Percentiles rank a stretch among this genome's conserved stretches.
These are phyloP conservation scores for Amanita fuliginea DNA, from an alignment of 768 basidiomycete genomes.

Conservation along the genomic window DNA sequence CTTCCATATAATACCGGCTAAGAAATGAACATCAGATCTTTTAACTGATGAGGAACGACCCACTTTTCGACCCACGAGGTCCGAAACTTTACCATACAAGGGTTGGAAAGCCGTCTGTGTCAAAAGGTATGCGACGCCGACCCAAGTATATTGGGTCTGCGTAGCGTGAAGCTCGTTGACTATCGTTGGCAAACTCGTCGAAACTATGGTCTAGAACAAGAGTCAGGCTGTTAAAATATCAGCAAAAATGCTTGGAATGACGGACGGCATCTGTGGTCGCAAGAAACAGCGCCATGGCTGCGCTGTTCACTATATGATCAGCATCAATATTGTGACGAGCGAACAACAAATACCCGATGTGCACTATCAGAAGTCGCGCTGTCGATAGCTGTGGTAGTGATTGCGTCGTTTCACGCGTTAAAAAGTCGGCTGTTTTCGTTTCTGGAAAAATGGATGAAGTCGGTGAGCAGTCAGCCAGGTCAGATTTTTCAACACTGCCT, in stretches of 20 bases:
- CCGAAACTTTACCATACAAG: constrained; percentile 70
- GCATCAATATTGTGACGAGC: constrained; percentile 2
- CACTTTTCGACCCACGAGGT: constrained; percentile 74
- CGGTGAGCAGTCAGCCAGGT: neutral
- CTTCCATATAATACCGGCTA: constrained; percentile 64
- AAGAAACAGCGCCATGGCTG: constrained; percentile 71
- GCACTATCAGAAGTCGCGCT: constrained; percentile 45
- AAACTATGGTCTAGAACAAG: constrained; percentile 49
- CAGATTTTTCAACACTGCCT: neutral
- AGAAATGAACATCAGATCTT: neutral
- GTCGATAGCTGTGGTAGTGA: constrained; percentile 32
- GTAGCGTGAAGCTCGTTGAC: constrained; percentile 56
- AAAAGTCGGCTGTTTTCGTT: constrained; percentile 12
- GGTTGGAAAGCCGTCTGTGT: constrained; percentile 83
- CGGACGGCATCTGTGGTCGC: constrained; percentile 80
- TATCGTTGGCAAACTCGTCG: constrained; percentile 77
- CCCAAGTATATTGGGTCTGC: constrained; percentile 74
- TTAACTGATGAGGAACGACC: constrained; percentile 9
- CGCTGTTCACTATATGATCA: constrained; percentile 26
- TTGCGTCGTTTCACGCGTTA: constrained; percentile 18
- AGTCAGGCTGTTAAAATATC: neutral
- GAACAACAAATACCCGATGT: constrained; percentile 45
- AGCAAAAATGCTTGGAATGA: constrained; percentile 2
- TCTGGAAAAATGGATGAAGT: neutral
- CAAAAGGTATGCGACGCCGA: constrained; percentile 75